phyloP scores from a whole-genome alignment of 345 rosid species.

The Fremontodendron californicum region DNA sequence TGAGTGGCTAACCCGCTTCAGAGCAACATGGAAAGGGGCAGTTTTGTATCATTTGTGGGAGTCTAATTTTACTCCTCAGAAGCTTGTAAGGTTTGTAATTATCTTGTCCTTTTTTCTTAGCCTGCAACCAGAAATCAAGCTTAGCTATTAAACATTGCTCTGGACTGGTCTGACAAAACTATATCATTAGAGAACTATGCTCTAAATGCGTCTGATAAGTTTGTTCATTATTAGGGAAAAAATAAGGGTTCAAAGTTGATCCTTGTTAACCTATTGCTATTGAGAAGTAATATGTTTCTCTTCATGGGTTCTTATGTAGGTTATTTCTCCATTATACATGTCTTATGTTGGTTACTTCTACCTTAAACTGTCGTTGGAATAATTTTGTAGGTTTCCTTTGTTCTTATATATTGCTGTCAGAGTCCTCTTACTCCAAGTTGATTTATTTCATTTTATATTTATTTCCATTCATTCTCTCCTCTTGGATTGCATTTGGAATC shows the following conservation, averaged over 20 bases:
- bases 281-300: background rate
- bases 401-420: background rate
- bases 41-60: conserved; percentile 84
- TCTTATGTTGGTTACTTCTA: background rate
- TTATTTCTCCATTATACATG: background rate
- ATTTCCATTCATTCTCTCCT: background rate
- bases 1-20: conserved; percentile 58
- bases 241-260: background rate
- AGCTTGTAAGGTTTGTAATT: conserved; percentile 56
- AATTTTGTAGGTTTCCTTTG: background rate
- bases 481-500: background rate
- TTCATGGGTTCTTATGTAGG: background rate
- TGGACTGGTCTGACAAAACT: background rate
- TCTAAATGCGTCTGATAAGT: background rate
- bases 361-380: background rate
- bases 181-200: background rate
- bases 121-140: background rate
- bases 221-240: background rate
- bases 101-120: background rate
- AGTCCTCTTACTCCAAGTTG: background rate
- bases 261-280: background rate
- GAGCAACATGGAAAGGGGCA: conserved; percentile 93
- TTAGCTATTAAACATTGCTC: background rate
- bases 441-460: background rate
- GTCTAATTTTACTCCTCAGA: conserved; percentile 95